Base-by-base conservation (phyloP, 345 rosid species). In the Odontarrhena argentea region DNA sequence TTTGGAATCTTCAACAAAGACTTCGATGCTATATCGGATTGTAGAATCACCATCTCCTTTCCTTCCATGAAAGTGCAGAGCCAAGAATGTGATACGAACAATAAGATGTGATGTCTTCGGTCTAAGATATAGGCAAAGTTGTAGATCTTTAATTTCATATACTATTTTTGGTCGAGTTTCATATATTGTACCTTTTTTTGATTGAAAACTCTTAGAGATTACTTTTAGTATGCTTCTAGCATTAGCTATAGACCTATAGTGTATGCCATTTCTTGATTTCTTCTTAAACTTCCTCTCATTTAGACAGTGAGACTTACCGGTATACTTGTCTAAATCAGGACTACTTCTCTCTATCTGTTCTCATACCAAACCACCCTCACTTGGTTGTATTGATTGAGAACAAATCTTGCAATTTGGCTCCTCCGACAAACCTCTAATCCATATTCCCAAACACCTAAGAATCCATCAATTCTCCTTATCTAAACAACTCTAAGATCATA, bases 1-100 rank as follows among this genome's bases (percentile, higher is more conserved):
- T 44, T 84, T 49, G 71, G 80, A 59, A 67, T 80, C 38, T 28
- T 82, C 65, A 82, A 62, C 37, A 80, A 65, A 76, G 80, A 79
- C 36, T 67, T 59, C 2, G 64, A 73, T 15, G 77, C 81, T 28
- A 68, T 63, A 42, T 80, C 79, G 24, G 67, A 49, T 8, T 84
- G 91, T 59, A 64, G 13, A 44, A 60, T 83, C 52, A 61, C 65
- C 0, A 2, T 81, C 3, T 70, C 35, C n/a, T 25, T 82, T 34
- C 65, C 72, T 36, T 65, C 73, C 25, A 47, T 77, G 76, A 78
- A 55, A 50, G 61, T 84, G 30, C 61, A 42, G 59, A 74, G 70
- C 37, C 81, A 82, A 61, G 43, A 67, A 42, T 80, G 87, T 64
- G 40, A 74, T 68, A 65, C 10, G 68, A 67, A 70, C 59, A 55